Evolutionary conservation across 495 filamentous ascomycete species (phyloP).

Genomic region (Penicillium crystallinum): DNA sequence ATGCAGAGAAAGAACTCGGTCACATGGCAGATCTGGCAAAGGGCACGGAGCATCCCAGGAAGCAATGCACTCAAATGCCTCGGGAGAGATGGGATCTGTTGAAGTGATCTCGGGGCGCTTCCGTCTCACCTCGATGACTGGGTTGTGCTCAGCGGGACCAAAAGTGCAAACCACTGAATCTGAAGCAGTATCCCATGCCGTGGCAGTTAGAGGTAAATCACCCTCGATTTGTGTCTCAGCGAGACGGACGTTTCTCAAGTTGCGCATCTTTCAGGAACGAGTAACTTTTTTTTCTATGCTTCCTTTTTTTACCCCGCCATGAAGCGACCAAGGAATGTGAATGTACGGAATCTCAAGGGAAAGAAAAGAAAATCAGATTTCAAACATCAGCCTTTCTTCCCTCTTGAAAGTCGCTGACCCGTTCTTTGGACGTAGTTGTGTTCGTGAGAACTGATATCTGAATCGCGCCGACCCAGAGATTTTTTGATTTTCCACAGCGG

Average conservation of each 20-base stretch:
- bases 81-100: conserved; percentile 31
- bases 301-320: conserved; percentile 39
- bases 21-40: conserved; percentile 60
- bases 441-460: conserved; percentile 15
- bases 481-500: conserved; percentile 40
- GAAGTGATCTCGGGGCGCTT: conserved; percentile 36
- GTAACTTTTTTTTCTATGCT: conserved; percentile 23
- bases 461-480: conserved; percentile 35
- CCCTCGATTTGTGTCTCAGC: conserved; percentile 50
- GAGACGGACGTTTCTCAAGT: conserved; percentile 67
- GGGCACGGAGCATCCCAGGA: conserved; percentile 83
- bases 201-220: conserved; percentile 58
- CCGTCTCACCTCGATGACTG: conserved; percentile 59
- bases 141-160: conserved; percentile 59
- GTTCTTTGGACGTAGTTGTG: conserved; percentile 16
- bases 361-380: conserved; percentile 2
- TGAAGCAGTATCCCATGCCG: conserved; percentile 69
- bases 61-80: conserved; percentile 54
- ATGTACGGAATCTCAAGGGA: conserved; percentile 4
- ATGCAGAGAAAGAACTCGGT: conserved; percentile 71
- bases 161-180: conserved; percentile 70
- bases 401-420: background rate
- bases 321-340: conserved; percentile 16
- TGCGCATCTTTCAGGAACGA: conserved; percentile 57
- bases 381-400: background rate